phyloP scores from a whole-genome alignment of 257 asterid species.

The Capsicum rhomboideum region DNA sequence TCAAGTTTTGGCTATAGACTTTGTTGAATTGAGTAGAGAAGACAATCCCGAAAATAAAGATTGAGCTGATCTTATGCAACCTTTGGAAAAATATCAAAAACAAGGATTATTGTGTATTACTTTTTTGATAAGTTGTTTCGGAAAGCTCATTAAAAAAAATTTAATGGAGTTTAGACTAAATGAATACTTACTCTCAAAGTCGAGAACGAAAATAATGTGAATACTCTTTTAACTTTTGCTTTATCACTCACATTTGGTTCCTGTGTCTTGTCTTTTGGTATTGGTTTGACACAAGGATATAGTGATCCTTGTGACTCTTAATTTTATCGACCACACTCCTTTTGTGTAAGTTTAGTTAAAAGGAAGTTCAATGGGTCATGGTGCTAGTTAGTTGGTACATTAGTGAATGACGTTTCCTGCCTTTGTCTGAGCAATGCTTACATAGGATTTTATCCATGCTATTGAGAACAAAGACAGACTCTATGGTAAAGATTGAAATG shows the following conservation, averaged over 20 bases:
- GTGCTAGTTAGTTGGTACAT: not conserved
- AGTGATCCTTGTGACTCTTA: not conserved
- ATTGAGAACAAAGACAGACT: not conserved
- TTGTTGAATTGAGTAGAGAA: not conserved
- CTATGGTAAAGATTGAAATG: not conserved
- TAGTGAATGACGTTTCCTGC: not conserved
- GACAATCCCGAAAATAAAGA: not conserved
- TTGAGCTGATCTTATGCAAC: not conserved
- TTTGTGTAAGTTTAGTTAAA: not conserved
- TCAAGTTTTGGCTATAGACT: not conserved
- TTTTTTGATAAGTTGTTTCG: not conserved
- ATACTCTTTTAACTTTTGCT: not conserved
- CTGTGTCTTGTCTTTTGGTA: not conserved
- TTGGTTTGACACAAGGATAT: not conserved
- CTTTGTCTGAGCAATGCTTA: not conserved
- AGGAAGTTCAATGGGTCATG: not conserved
- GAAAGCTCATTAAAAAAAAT: not conserved
- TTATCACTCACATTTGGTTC: not conserved
- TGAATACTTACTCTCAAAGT: not conserved
- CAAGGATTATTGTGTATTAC: not conserved
- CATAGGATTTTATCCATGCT: not conserved
- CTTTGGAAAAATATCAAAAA: not conserved
- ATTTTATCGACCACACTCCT: not conserved
- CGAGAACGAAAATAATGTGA: not conserved
- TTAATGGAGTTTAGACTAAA: not conserved